These are phyloP conservation scores for Leccinum brunneo-olivaceum DNA, from an alignment of 1,284 basidiomycete genomes.

Conservation along the genomic window DNA sequence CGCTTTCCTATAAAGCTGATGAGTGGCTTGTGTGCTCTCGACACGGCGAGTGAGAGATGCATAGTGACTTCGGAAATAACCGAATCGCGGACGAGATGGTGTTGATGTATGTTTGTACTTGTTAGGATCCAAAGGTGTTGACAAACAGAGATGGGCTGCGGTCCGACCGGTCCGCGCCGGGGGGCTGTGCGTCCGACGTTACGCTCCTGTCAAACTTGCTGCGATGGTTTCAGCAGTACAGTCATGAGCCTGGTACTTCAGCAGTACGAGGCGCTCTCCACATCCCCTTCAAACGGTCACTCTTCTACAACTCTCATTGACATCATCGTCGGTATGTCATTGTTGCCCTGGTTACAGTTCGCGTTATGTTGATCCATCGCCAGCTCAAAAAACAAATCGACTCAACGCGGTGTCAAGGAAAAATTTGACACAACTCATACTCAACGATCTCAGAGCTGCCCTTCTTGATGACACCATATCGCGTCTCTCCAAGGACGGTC, in stretches of 20 bases:
- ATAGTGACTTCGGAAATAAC: slow-evolving; percentile 10
- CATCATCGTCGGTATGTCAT: slow-evolving; percentile 14
- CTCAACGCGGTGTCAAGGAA: slow-evolving; percentile 37
- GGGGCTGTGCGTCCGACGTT: slow-evolving; percentile 17
- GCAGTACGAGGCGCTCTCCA: slow-evolving; percentile 19
- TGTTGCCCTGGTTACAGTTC: slow-evolving; percentile 6
- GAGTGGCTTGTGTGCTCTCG: slow-evolving; percentile 53
- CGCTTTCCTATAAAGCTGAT: slow-evolving; percentile 79
- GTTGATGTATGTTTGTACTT: slow-evolving; percentile 17
- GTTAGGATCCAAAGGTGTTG: slow-evolving; percentile 20
- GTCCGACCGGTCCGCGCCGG: neutral
- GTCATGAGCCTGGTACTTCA: slow-evolving; percentile 16
- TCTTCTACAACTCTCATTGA: slow-evolving; percentile 6
- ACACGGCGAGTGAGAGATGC: slow-evolving; percentile 13
- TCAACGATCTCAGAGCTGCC: slow-evolving; percentile 51
- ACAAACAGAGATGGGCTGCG: slow-evolving; percentile 17
- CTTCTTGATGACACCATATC: slow-evolving; percentile 33
- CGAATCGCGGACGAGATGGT: slow-evolving; percentile 2
- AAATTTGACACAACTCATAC: slow-evolving; percentile 47
- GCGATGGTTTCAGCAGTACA: slow-evolving; percentile 1
- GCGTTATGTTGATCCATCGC: slow-evolving; percentile 2
- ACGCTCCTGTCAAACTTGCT: neutral
- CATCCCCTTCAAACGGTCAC: slow-evolving; percentile 6
- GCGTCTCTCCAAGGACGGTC: slow-evolving; percentile 50
- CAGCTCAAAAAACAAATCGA: slow-evolving; percentile 13